Conservation (phyloP, 208 protist species). For the Novymonas esmeraldas region DNA sequence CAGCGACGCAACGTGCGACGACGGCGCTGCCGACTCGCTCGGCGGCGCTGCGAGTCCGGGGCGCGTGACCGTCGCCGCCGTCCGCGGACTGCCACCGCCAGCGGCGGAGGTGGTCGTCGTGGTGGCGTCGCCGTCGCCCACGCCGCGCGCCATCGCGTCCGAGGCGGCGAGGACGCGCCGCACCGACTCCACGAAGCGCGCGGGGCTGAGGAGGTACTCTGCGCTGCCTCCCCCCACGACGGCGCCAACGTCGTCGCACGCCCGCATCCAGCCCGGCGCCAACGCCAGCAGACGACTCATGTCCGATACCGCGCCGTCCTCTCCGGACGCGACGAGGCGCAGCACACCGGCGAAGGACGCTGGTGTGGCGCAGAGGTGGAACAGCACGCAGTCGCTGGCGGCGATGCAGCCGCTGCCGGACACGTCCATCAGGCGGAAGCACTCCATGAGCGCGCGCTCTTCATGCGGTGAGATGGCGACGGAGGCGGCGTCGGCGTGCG, state of each 20-base stretch:
- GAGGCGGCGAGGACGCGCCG: conserved; percentile 10
- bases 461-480: conserved; percentile 14
- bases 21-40: neutral
- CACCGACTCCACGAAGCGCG: conserved; percentile 19
- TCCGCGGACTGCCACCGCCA: neutral
- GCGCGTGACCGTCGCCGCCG: no score
- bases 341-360: conserved; percentile 16
- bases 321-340: conserved; percentile 4
- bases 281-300: neutral
- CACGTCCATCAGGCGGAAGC: conserved; percentile 55
- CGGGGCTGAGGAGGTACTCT: conserved; percentile 17
- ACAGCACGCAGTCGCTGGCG: conserved; percentile 32
- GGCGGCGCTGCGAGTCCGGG: no score
- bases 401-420: conserved; percentile 37
- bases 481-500: neutral
- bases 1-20: conserved; percentile 2
- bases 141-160: neutral
- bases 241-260: conserved; percentile 14
- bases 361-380: conserved; percentile 34
- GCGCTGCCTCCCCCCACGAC: conserved; percentile 17
- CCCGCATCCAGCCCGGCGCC: conserved; percentile 14
- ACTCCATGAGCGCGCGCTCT: conserved; percentile 46
- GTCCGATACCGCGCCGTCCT: neutral
- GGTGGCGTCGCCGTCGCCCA: no score
- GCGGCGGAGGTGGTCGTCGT: no score